Conservation (phyloP, 2,329 filamentous ascomycete species). For the Aspergillus fumigatiaffinis region DNA sequence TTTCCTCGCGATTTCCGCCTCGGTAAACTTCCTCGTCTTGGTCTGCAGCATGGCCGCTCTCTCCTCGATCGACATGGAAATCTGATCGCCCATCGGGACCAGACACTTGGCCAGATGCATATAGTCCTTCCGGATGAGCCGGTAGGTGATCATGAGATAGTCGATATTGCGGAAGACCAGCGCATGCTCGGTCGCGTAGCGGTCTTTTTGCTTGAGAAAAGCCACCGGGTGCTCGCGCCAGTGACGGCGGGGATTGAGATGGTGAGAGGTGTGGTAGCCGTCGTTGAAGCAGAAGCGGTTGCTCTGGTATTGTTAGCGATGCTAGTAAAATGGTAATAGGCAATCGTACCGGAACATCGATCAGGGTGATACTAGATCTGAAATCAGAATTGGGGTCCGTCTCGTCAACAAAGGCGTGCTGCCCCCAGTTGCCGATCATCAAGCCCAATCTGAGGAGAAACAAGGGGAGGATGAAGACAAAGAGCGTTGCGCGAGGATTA, state of each 20-base stretch:
- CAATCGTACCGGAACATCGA: slow-evolving; percentile 69
- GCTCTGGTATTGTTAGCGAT: slow-evolving; percentile 48
- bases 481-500: slow-evolving; percentile 56
- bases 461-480: slow-evolving; percentile 65
- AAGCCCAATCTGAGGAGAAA: slow-evolving; percentile 63
- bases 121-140: slow-evolving; percentile 68
- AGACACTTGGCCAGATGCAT: slow-evolving; percentile 63
- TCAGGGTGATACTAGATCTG: slow-evolving; percentile 71
- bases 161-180: slow-evolving; percentile 79
- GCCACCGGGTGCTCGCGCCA: slow-evolving; percentile 76
- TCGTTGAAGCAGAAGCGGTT: slow-evolving; percentile 82
- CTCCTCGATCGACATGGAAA: slow-evolving; percentile 61
- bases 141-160: slow-evolving; percentile 70
- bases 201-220: slow-evolving; percentile 65
- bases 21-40: slow-evolving; percentile 63
- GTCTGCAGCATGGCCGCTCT: slow-evolving; percentile 58
- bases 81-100: slow-evolving; percentile 71
- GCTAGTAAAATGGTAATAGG: too few relatives aligned
- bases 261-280: slow-evolving; percentile 68
- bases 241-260: slow-evolving; percentile 50
- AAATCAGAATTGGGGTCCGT: slow-evolving; percentile 73
- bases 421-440: slow-evolving; percentile 82
- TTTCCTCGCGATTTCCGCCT: slow-evolving; percentile 54
- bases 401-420: slow-evolving; percentile 76
- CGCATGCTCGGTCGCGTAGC: slow-evolving; percentile 63